Conservation (phyloP, 2,329 filamentous ascomycete genomes). For the Neoscytalidium dimidiatum region DNA sequence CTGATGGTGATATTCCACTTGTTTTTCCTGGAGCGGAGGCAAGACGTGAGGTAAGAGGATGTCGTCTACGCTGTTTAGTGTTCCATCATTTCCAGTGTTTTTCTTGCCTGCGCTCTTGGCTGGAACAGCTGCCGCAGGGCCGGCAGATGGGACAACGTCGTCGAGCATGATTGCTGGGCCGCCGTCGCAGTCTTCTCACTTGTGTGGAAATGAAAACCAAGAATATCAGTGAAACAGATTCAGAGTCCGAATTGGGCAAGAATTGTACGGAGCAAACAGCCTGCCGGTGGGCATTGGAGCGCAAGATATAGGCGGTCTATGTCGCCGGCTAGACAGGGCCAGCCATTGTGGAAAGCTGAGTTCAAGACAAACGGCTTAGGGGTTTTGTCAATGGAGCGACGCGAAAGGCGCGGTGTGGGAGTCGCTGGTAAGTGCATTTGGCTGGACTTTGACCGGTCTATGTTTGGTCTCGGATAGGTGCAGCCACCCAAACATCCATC, state of each 20-base stretch:
- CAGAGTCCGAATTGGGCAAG: no score
- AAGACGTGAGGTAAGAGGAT: background rate
- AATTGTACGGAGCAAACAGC: background rate
- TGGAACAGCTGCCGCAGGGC: background rate
- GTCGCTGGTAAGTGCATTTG: background rate
- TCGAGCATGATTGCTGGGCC: background rate
- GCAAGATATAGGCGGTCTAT: background rate
- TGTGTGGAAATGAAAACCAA: background rate
- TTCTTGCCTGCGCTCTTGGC: background rate
- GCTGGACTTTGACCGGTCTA: background rate
- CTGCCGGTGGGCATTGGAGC: background rate
- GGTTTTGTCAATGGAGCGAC: background rate
- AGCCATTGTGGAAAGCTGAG: background rate
- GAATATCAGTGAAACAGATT: background rate
- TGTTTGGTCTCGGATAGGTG: constrained; percentile 11
- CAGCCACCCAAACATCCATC: background rate
- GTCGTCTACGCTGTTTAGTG: background rate
- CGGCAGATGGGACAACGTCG: background rate
- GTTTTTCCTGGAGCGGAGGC: background rate
- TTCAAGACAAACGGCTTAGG: background rate
- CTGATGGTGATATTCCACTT: background rate
- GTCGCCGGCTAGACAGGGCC: no score
- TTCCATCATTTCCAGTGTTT: background rate
- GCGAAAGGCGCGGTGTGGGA: background rate
- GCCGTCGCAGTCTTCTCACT: no score